Conservation (phyloP, 1,284 basidiomycete genomes). For the Leccinum subrobustum region DNA sequence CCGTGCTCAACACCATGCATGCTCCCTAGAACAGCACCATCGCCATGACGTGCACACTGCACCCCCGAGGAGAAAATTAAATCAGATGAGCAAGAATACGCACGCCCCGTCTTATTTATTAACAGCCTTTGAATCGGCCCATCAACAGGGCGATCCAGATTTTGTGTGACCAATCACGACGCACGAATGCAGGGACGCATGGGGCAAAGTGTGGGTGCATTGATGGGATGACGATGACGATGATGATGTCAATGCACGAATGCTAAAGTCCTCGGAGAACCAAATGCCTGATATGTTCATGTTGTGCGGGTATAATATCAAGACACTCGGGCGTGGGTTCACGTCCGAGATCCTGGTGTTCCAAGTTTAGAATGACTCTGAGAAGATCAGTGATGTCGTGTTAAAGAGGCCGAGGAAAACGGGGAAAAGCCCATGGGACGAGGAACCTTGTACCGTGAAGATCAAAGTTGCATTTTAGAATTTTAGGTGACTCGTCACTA, state of each 20-base stretch:
- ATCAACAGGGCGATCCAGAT: neutral
- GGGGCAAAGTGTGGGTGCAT: neutral
- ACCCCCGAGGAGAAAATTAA: neutral
- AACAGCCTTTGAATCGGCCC: neutral
- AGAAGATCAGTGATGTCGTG: slow-evolving; percentile 1
- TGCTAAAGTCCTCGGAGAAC: slow-evolving; percentile 19
- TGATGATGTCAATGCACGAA: neutral
- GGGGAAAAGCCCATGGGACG: neutral
- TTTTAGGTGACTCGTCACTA: neutral
- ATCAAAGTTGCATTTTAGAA: neutral
- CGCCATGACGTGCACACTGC: neutral
- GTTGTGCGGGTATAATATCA: neutral
- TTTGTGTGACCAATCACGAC: neutral
- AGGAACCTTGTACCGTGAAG: neutral
- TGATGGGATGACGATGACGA: neutral
- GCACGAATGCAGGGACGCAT: neutral
- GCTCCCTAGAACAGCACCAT: neutral
- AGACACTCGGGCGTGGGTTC: neutral
- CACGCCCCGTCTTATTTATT: neutral
- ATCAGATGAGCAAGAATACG: neutral
- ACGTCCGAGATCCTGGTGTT: neutral
- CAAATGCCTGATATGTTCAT: neutral
- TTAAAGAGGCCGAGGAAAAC: slow-evolving; percentile 7
- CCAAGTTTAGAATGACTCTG: slow-evolving; percentile 4
- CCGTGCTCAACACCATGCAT: neutral